Conservation (phyloP, 441 rosid genomes). For the Erysimum cheiri region DNA sequence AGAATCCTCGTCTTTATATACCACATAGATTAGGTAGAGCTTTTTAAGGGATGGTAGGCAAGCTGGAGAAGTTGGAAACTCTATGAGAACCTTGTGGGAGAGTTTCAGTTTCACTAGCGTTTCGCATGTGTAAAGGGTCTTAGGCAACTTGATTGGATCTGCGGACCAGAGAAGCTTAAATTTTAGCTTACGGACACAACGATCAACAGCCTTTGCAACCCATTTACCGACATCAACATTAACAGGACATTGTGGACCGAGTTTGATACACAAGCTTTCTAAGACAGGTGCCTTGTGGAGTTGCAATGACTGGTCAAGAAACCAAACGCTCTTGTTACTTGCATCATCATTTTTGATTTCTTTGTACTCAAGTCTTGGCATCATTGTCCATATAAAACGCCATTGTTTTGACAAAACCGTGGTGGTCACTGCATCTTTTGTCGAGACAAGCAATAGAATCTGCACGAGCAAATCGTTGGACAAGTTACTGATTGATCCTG, state of each 20-base stretch:
- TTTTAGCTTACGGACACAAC: not conserved
- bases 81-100: not conserved
- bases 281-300: not conserved
- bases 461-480: not conserved
- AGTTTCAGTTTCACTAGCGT: not conserved
- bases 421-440: not conserved
- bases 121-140: not conserved
- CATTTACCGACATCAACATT: not conserved
- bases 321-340: not conserved
- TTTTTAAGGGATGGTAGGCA: not conserved
- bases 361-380: not conserved
- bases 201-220: not conserved
- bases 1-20: not conserved
- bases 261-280: not conserved
- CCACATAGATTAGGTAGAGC: not conserved
- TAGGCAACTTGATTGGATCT: not conserved
- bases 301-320: not conserved
- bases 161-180: not conserved
- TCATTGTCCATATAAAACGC: not conserved
- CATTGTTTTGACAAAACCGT: not conserved
- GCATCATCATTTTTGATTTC: not conserved
- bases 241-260: not conserved
- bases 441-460: not conserved
- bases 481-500: not conserved
- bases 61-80: not conserved